Evolutionary conservation across 1,284 basidiomycete genomes (phyloP), one percentile per base, ranked within the genome.

Genomic region (Papiliotrema laurentii): DNA sequence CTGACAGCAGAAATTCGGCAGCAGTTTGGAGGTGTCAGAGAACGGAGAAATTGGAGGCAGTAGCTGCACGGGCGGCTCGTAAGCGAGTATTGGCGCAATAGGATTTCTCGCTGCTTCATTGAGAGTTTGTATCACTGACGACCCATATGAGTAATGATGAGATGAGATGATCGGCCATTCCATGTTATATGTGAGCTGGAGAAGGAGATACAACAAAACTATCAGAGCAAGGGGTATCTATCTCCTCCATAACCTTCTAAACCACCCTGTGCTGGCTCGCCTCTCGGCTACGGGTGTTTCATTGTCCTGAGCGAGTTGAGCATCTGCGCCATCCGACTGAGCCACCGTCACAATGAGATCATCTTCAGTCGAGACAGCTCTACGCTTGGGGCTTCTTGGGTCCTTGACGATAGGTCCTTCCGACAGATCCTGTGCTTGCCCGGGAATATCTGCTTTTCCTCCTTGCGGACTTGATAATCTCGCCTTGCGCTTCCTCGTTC

Each of bases 1-100:
- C 48, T 53, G 45, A 47, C 19, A 6, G 11, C 4, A 65, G 61
- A 25, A 59, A 61, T 18, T 31, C 49, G 11, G 64, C 64, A 3
- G 38, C 39, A 22, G n/a, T 52, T n/a, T 67, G 64, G 64, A 51
- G 45, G 30, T 46, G 31, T 4, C 60, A 66, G 36, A 43, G 50
- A 21, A 46, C 51, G 35, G 37, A 56, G 18, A 66, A 63, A 36
- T 42, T 45, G 26, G 45, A 41, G 18, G 50, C 51, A 0, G 45
- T 53, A 4, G 43, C 42, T 11, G 43, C 54, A 14, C 40, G 49
- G 31, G 45, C 46, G 18, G 59, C 59, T 31, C 43, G 63, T 24
- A 49, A 54, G 34, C 39, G 37, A 34, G 28, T 41, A 22, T n/a
- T 16, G 39, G 39, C 22, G 24, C n/a, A n/a, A n/a, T n/a, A n/a